Percentiles rank a stretch among this genome's conserved stretches.
phyloP scores from a whole-genome alignment of 441 rosid genomes.

The Eugenia klotzschiana region DNA sequence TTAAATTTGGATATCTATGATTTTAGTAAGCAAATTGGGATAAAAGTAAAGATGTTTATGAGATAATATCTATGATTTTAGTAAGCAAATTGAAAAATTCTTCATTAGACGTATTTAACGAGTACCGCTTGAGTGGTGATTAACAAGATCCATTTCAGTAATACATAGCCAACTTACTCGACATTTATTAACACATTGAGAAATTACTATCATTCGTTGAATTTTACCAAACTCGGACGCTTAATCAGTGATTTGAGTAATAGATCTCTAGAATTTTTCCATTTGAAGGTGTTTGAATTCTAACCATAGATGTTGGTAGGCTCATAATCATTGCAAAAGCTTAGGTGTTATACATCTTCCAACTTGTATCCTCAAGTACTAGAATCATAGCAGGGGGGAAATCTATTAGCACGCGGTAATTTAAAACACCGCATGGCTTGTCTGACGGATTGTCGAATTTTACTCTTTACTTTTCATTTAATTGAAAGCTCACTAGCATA shows the following conservation, averaged over 20 bases:
- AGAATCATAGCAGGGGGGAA: not conserved
- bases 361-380: not conserved
- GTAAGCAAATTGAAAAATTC: too few relatives aligned
- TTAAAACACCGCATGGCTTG: not conserved
- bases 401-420: not conserved
- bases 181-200: not conserved
- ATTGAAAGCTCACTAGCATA: not conserved
- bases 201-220: not conserved
- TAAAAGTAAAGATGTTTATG: too few relatives aligned
- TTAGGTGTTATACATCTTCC: not conserved
- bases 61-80: too few relatives aligned
- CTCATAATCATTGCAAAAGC: not conserved
- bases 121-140: not conserved
- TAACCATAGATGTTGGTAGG: not conserved
- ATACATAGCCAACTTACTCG: not conserved
- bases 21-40: too few relatives aligned
- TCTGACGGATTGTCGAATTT: not conserved
- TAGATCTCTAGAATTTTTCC: not conserved
- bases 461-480: not conserved
- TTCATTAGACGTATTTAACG: not conserved
- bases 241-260: not conserved
- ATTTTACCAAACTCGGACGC: not conserved
- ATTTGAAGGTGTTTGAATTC: not conserved
- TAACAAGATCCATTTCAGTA: not conserved
- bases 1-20: too few relatives aligned